Evolutionary conservation across 164 flowering plant species (phyloP).

Genomic region (Tinospora cordifolia): DNA sequence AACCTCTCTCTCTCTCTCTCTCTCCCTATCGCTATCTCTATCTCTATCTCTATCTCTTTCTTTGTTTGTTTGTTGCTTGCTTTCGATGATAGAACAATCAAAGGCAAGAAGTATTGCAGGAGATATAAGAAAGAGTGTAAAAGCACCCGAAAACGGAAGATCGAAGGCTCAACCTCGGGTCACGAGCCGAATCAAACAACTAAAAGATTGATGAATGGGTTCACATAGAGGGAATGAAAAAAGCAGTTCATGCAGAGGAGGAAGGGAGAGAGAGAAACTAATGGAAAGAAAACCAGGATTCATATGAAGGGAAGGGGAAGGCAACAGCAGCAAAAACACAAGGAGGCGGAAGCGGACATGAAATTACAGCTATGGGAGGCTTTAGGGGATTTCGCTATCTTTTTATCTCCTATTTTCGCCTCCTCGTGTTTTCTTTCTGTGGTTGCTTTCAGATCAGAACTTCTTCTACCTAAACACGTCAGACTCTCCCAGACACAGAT

Average conservation of each 20-base stretch:
- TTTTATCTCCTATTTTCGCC: not conserved
- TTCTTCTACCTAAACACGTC: conserved; percentile 28
- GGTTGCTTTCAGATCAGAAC: conserved; percentile 21
- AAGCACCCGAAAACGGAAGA: conserved; percentile 17
- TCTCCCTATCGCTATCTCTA: no score
- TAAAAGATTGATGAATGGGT: not conserved
- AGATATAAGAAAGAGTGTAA: conserved; percentile 15
- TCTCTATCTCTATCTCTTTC: no score
- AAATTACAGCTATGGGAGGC: conserved; percentile 14
- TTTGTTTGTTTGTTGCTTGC: no score
- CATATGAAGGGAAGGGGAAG: not conserved
- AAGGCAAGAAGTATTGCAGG: conserved; percentile 19
- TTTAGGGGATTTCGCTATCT: conserved; percentile 11
- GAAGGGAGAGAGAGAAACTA: not conserved
- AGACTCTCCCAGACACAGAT: conserved; percentile 6
- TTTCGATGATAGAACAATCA: conserved; percentile 19
- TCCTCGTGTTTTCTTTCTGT: conserved; percentile 23
- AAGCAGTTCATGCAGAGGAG: not conserved
- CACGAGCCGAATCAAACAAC: conserved; percentile 20
- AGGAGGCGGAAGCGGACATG: conserved; percentile 10
- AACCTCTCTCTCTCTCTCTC: not conserved
- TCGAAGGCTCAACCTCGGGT: conserved; percentile 28
- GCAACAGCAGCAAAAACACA: conserved; percentile 7
- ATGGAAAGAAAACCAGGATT: not conserved
- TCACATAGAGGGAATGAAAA: not conserved